phyloP scores from a whole-genome alignment of 2,329 filamentous ascomycete species.

The Diaporthe vaccinii region DNA sequence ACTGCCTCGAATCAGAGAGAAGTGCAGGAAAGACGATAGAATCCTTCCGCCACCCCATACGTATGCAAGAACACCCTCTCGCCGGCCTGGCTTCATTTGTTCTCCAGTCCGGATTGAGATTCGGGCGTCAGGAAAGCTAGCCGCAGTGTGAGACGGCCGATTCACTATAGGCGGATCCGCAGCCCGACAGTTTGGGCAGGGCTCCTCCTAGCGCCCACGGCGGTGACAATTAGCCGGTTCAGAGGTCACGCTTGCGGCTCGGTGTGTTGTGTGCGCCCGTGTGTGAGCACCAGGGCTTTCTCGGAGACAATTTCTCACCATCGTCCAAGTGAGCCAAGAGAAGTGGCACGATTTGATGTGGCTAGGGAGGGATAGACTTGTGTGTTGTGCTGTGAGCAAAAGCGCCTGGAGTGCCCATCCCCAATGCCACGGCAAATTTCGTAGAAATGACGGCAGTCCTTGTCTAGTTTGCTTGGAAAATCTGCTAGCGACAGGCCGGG shows the following conservation, averaged over 20 bases:
- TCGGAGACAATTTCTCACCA: not conserved
- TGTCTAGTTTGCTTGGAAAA: slow-evolving; percentile 24
- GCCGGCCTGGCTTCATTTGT: not conserved
- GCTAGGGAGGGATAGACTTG: not conserved
- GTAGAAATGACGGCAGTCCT: slow-evolving; percentile 26
- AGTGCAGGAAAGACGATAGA: not conserved
- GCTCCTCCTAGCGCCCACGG: slow-evolving; percentile 9
- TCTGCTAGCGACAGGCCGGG: slow-evolving; percentile 19
- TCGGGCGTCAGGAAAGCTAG: not conserved
- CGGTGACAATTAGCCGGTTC: slow-evolving; percentile 11
- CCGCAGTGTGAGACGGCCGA: slow-evolving; percentile 3
- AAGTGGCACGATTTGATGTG: slow-evolving; percentile 17
- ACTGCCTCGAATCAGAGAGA: slow-evolving; percentile 12
- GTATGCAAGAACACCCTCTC: not conserved
- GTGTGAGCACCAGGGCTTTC: not conserved
- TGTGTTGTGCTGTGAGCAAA: slow-evolving; percentile 12
- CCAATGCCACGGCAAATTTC: slow-evolving; percentile 23
- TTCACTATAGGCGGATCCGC: slow-evolving; percentile 21
- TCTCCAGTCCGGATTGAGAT: not conserved
- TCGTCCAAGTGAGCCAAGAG: slow-evolving; percentile 8
- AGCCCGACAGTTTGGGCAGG: slow-evolving; percentile 30
- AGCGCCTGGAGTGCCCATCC: not conserved
- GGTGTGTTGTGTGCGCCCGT: not conserved
- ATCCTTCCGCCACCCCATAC: slow-evolving; percentile 13
- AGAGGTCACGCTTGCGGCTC: slow-evolving; percentile 28